These are phyloP conservation scores for Candida coquimbonensis DNA, from an alignment of 805 yeast species.

Conservation along the genomic window DNA sequence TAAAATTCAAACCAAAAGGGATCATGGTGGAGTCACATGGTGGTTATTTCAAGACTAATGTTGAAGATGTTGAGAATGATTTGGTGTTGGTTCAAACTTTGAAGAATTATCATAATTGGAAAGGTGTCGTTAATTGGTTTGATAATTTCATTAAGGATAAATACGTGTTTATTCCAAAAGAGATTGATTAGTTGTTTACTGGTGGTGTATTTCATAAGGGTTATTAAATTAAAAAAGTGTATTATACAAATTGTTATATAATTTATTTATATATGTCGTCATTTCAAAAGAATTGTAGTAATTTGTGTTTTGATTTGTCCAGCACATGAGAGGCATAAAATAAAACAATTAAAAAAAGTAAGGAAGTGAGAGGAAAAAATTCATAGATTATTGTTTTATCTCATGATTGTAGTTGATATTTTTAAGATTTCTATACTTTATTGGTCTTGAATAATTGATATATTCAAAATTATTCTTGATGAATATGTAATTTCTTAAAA, in stretches of 20 bases:
- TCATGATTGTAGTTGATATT: too few relatives aligned
- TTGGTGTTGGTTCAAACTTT: constrained; percentile 6
- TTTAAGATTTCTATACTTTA: too few relatives aligned
- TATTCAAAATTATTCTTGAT: not conserved
- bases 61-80: constrained; percentile 10
- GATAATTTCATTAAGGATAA: constrained; percentile 14
- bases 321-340: too few relatives aligned
- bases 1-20: constrained; percentile 11
- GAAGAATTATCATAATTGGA: constrained; percentile 17
- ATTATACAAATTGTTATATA: not conserved
- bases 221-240: not conserved
- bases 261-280: too few relatives aligned
- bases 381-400: too few relatives aligned
- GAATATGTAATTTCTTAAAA: constrained; percentile 36
- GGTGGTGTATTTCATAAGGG: not conserved
- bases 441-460: too few relatives aligned
- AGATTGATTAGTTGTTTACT: not conserved
- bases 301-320: too few relatives aligned
- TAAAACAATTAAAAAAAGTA: too few relatives aligned
- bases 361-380: too few relatives aligned
- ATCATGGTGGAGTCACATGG: constrained; percentile 8
- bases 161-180: constrained; percentile 3
- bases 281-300: too few relatives aligned
- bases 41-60: constrained; percentile 11
- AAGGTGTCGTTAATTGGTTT: constrained; percentile 16